Evolutionary conservation across 345 rosid genomes (phyloP), one percentile per base, ranked within the genome.

Genomic region (Abelmoschus esculentus): DNA sequence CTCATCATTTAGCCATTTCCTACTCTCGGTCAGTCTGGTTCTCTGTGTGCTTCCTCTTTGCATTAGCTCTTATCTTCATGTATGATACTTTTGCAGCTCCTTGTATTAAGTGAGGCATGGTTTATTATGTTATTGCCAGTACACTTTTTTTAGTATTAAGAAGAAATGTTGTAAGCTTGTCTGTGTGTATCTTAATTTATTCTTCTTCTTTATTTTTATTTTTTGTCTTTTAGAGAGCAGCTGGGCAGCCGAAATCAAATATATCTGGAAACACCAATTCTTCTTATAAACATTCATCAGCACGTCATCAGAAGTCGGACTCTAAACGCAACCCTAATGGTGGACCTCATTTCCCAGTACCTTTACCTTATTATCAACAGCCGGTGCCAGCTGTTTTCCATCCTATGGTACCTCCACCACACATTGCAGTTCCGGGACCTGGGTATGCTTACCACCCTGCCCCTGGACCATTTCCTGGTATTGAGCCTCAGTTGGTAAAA

Each of bases 371-470:
- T 74, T 80, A 74, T 73, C 95, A 82, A 69, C 87, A 81, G n/a
- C 32, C 83, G n/a, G 49, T 78, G 54, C 84, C 80, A 3, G 82
- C 83, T 67, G 73, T 86, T 73, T 80, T 84, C 74, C 90, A 81
- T 76, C 77, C 88, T 70, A 80, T 86, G 86, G 74, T 78, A 55
- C 87, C 89, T 75, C 88, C 82, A 44, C 90, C 92, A 15, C 92
- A 86, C 56, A 78, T 85, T 76, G 79, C 88, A 19, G 78, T 84
- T 75, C 80, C 92, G 56, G 93, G 88, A 46, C 80, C 92, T 56
- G 93, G 88, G 47, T 89, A 70, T 78, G 82, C 77, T 42, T 93
- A 80, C 70, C 90, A 69, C 34, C 84, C 91, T 72, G 81, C 70
- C 73, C 89, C 87, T 49, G 84, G 81, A 67, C 87, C 86, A 18